Percentiles rank a stretch among this genome's conserved stretches.
Conservation (phyloP, 805 yeast genomes). For the Scheffersomyces stipitis region DNA sequence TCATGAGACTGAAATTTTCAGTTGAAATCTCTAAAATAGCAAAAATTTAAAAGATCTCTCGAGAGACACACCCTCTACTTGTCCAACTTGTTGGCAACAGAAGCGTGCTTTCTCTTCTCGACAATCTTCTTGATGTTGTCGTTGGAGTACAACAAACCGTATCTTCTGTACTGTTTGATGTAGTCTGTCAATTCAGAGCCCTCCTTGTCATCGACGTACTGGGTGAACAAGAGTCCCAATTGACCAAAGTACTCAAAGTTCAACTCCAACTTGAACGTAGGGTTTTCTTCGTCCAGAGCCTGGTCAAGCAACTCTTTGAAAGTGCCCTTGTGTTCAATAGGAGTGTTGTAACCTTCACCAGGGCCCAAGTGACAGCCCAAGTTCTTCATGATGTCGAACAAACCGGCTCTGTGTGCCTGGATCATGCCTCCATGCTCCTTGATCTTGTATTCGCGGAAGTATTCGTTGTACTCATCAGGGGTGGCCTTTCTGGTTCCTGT, state of each 20-base stretch:
- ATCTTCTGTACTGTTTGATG: constrained; percentile 65
- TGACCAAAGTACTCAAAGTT: constrained; percentile 56
- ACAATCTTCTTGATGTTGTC: constrained; percentile 41
- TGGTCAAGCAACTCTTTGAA: constrained; percentile 28
- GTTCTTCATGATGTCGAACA: constrained; percentile 55
- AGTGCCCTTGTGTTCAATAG: constrained; percentile 41
- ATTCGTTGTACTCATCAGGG: constrained; percentile 66
- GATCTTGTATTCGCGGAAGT: constrained; percentile 62
- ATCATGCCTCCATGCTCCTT: constrained; percentile 72
- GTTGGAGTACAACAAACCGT: constrained; percentile 56
- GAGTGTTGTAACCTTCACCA: constrained; percentile 85
- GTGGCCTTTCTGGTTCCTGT: constrained; percentile 84
- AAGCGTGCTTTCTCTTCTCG: constrained; percentile 31
- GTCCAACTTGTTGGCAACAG: not conserved
- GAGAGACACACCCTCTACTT: no score
- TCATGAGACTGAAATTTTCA: no score
- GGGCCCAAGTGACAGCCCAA: constrained; percentile 63
- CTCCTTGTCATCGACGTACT: constrained; percentile 35
- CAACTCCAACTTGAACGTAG: constrained; percentile 47
- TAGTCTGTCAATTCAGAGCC: constrained; percentile 37
- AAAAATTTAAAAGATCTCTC: no score
- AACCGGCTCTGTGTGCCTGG: constrained; percentile 72
- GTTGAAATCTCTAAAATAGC: no score
- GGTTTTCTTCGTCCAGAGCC: constrained; percentile 18
- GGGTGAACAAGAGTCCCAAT: constrained; percentile 50